These are phyloP conservation scores for Sicyos edulis DNA, from an alignment of 306 rosid genomes.

Conservation along the genomic window DNA sequence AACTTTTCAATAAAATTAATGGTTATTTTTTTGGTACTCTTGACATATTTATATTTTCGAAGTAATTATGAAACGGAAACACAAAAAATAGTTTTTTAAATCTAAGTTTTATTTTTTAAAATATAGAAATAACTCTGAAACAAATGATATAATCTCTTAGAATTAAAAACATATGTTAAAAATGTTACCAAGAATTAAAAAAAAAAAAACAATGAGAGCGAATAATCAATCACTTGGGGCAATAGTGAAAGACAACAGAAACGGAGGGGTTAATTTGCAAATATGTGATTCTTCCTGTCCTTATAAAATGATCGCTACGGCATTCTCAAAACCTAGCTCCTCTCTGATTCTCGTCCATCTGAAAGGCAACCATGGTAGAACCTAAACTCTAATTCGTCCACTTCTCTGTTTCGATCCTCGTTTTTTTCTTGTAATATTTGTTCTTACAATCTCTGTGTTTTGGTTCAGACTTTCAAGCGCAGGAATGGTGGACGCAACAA, in stretches of 20 bases:
- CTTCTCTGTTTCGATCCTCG: neutral
- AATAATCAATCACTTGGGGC: no score
- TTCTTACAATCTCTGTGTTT: neutral
- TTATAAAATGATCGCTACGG: slow-evolving; percentile 5
- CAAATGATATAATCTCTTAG: no score
- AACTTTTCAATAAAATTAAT: neutral
- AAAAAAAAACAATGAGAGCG: neutral
- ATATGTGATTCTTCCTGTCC: no score
- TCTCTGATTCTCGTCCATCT: neutral
- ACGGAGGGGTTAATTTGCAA: neutral
- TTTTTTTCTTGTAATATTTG: neutral
- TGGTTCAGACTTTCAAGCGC: slow-evolving; percentile 75
- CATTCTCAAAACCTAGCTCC: neutral
- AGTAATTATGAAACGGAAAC: no score
- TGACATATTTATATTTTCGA: neutral
- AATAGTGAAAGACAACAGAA: neutral
- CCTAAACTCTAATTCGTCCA: neutral
- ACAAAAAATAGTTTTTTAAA: no score
- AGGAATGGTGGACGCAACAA: slow-evolving; percentile 98
- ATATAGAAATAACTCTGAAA: no score
- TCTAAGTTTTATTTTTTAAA: no score
- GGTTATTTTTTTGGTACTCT: neutral
- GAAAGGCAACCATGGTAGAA: neutral
- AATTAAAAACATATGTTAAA: no score
- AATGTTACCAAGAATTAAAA: no score